A percentile compares a stretch with the other conserved stretches of the same genome.
phyloP scores from a whole-genome alignment of 139 green algal genomes.

The Chlamydomonas sphaeroides region DNA sequence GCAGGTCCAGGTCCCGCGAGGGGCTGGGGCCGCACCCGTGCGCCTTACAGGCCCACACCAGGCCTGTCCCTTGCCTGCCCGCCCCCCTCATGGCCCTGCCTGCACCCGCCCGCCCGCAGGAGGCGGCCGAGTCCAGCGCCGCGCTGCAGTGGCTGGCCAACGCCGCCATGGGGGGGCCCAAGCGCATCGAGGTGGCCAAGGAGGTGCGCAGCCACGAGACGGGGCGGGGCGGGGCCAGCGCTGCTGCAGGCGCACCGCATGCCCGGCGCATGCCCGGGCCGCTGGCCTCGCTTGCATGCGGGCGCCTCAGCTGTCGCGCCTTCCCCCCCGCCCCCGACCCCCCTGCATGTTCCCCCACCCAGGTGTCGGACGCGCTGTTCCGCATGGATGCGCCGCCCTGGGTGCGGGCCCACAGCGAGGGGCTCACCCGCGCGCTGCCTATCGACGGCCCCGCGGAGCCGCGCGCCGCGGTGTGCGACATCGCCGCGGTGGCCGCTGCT shows the following conservation, averaged over 20 bases:
- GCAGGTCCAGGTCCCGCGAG: too few species aligned
- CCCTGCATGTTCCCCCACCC: background rate
- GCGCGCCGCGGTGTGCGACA: background rate
- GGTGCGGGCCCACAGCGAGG: conserved; percentile 17
- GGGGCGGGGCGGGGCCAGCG: background rate
- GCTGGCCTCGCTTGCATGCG: too few species aligned
- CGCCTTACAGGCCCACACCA: too few species aligned
- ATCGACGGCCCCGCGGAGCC: background rate
- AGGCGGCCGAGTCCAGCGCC: background rate
- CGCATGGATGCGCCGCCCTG: conserved; percentile 35
- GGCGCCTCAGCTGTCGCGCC: too few species aligned
- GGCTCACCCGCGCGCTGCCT: background rate
- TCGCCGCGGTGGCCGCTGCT: background rate
- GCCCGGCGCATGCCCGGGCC: too few species aligned
- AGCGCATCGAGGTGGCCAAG: background rate
- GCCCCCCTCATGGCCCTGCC: too few species aligned
- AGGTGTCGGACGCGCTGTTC: conserved; percentile 29
- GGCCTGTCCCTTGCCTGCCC: too few species aligned
- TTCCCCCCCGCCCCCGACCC: background rate
- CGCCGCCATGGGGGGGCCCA: conserved; percentile 5
- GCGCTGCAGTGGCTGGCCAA: conserved; percentile 17
- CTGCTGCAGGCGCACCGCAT: too few species aligned
- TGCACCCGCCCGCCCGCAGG: background rate
- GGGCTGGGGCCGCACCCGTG: too few species aligned
- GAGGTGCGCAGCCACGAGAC: background rate